These are phyloP conservation scores for Dacryopinax spathularia DNA, from an alignment of 768 basidiomycete species.

Conservation along the genomic window DNA sequence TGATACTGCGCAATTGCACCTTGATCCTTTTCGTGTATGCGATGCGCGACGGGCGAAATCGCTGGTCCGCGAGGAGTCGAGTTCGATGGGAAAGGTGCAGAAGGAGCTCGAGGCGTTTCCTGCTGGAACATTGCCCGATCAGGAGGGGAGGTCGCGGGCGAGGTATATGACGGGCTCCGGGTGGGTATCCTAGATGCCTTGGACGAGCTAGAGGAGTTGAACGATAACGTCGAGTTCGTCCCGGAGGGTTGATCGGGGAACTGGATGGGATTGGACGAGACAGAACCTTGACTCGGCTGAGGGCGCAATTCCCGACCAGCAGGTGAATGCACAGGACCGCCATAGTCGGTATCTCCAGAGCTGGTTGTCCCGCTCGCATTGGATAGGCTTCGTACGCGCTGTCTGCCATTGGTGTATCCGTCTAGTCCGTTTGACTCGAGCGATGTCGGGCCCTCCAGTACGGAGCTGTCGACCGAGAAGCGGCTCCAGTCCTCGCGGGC, in stretches of 20 bases:
- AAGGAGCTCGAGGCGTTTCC: background rate
- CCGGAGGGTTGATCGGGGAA: background rate
- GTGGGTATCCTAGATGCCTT: constrained; percentile 5
- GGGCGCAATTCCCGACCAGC: background rate
- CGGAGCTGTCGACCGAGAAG: background rate
- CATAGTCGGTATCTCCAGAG: background rate
- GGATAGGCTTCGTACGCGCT: background rate
- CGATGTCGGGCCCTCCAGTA: no score
- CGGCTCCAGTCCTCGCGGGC: background rate
- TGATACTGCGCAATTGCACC: constrained; percentile 74
- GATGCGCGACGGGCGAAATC: constrained; percentile 62
- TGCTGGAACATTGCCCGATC: background rate
- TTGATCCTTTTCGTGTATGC: constrained; percentile 71
- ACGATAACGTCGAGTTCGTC: background rate
- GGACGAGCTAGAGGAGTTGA: constrained; percentile 4
- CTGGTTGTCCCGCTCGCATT: background rate
- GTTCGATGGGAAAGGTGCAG: background rate
- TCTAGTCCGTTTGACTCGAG: background rate
- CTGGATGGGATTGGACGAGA: background rate
- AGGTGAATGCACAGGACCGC: background rate
- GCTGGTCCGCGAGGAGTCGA: constrained; percentile 22
- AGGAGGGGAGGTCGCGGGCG: constrained; percentile 4
- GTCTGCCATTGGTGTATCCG: background rate
- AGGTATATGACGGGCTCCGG: constrained; percentile 5
- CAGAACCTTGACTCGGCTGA: background rate